Base-by-base conservation (phyloP, 2,329 filamentous ascomycete species). In the Xylariaceae sp. region DNA sequence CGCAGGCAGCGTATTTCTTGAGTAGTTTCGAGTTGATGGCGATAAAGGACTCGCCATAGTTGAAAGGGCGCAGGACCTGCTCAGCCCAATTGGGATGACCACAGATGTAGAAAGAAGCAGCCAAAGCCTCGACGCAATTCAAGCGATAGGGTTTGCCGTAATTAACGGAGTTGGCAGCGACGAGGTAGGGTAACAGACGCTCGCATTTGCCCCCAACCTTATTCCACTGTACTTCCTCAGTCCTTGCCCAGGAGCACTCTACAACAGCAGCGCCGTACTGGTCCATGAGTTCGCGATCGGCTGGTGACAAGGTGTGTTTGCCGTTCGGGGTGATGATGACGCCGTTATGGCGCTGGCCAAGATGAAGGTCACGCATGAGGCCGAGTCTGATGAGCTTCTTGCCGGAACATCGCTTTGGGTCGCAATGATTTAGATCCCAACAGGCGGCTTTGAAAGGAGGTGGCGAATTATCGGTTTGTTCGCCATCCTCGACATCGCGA, bases 341-440 rank as follows among this genome's bases (percentile, higher is more conserved):
- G 56, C 95, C 95, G 31, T 88, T 85, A 73, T 95, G 92, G 66
- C 94, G 93, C 76, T 98, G 93, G 50, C 95, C 95, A 53, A 98
- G 82, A 69, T 94, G 87, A 51, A 99, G 83, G 70, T 96, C 91
- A 65, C 95, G 89, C 92, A 99, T 97, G 69, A 97, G 80, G 3
- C 94, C 94, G 53, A 96, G 84, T 63, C 89, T 88, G 84, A 99
- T 96, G 29, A 99, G 83, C 62, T 91, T 88, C 79, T 99, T 99
- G 28, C 95, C 95, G 0, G 93, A 97, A 77, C 95, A 99, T 67
- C 94, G 83, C 75, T 97, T 98, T 7, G 94, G 92, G 71, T 99
- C 95, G 79, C 95, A 99, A 78, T 99, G 95, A 61, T 93, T 94
- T 29, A 99, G 82, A 71, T 99, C 95, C 95, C 95, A 99, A 74